Evolutionary conservation across 495 filamentous ascomycete genomes (phyloP).

Genomic region (Hypoxylon intermedium): DNA sequence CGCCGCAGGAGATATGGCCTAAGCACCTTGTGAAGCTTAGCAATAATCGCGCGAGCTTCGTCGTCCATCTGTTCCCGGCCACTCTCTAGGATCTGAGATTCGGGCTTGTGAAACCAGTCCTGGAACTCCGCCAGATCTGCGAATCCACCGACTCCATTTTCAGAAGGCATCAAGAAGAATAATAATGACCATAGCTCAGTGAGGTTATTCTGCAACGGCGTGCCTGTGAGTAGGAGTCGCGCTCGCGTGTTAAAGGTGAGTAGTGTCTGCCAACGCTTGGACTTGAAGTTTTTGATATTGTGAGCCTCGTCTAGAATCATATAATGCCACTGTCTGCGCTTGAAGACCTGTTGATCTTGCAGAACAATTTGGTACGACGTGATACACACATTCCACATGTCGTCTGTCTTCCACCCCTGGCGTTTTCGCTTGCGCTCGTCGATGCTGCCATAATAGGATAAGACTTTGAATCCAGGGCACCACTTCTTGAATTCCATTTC

Average conservation of each 20-base stretch:
- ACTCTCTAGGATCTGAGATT: conserved; percentile 93
- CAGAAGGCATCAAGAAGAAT: conserved; percentile 93
- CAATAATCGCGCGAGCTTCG: conserved; percentile 84
- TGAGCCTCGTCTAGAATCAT: conserved; percentile 99
- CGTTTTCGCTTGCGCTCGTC: conserved; percentile 92
- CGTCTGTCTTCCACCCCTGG: conserved; percentile 86
- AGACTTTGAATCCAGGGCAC: conserved; percentile 97
- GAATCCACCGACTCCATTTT: conserved; percentile 85
- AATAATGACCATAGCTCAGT: conserved; percentile 96
- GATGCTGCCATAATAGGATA: conserved; percentile 93
- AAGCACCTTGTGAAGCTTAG: conserved; percentile 89
- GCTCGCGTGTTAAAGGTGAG: conserved; percentile 89
- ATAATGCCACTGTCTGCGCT: conserved; percentile 93
- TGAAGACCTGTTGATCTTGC: conserved; percentile 91
- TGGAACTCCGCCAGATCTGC: conserved; percentile 91
- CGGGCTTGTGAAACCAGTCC: conserved; percentile 89
- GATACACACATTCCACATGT: conserved; percentile 94
- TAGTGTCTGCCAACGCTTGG: conserved; percentile 93
- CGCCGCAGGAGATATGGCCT: conserved; percentile 91
- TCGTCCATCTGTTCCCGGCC: conserved; percentile 92
- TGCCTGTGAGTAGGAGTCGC: conserved; percentile 89
- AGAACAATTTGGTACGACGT: conserved; percentile 97
- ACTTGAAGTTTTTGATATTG: conserved; percentile 99
- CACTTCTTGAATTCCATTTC: conserved; percentile 99
- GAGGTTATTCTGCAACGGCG: conserved; percentile 95